Evolutionary conservation across 345 rosid genomes (phyloP).

Genomic region (Brassica cretica): DNA sequence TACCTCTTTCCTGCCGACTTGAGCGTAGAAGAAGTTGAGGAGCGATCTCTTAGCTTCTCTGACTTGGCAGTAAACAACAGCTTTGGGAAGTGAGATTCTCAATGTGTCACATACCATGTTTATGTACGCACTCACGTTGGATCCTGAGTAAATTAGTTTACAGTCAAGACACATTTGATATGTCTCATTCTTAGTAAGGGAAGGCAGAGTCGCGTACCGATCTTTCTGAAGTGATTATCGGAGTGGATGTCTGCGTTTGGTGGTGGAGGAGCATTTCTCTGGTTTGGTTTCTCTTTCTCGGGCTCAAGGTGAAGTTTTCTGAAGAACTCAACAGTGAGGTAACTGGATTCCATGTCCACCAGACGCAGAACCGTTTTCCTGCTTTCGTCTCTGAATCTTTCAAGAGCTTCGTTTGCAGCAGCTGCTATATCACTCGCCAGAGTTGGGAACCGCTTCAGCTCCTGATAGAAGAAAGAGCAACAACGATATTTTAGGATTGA

Average conservation of each 20-base stretch:
- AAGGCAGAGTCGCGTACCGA: conserved; percentile 46
- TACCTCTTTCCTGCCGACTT: conserved; percentile 94
- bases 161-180: conserved; percentile 11
- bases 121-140: conserved; percentile 88
- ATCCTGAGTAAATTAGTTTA: conserved; percentile 49
- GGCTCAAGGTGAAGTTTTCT: conserved; percentile 87
- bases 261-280: conserved; percentile 44
- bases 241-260: conserved; percentile 65
- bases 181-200: conserved; percentile 9
- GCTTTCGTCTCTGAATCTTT: conserved; percentile 93
- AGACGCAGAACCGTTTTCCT: conserved; percentile 79
- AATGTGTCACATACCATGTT: conserved; percentile 92
- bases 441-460: conserved; percentile 90
- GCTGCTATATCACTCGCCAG: conserved; percentile 87
- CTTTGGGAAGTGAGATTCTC: conserved; percentile 89
- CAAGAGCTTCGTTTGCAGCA: conserved; percentile 89
- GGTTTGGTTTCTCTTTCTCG: conserved; percentile 64
- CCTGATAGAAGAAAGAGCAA: conserved; percentile 46
- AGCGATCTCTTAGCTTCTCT: conserved; percentile 90
- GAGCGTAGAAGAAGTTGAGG: conserved; percentile 80
- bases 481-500: not conserved
- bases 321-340: conserved; percentile 94
- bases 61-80: conserved; percentile 95
- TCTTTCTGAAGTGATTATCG: conserved; percentile 84
- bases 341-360: conserved; percentile 98